Evolutionary conservation across 495 filamentous ascomycete genomes (phyloP), one percentile per base, ranked within the genome.

Genomic region (Lasiosphaeria miniovina): DNA sequence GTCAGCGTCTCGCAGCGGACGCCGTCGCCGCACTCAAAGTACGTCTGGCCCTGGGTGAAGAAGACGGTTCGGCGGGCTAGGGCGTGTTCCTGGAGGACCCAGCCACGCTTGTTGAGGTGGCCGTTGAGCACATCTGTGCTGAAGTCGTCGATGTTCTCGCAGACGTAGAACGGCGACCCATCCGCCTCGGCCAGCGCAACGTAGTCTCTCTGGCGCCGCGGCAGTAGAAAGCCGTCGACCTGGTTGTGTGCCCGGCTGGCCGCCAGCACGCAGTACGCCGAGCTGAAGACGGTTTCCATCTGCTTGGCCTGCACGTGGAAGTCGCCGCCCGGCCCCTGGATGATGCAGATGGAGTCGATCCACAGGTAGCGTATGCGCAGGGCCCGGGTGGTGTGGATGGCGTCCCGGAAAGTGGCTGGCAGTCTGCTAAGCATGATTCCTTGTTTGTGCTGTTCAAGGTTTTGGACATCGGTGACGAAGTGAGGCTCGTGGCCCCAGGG

Each of bases 1-100:
- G 68, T 56, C 9, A 71, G 24, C 0, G 70, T 71, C 49, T 77
- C 74, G 56, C 75, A 77, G 4, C 66, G 61, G 5, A 74, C 65
- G 0, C 73, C 74, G 12, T 59, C 55, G 0, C 74, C 74, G 60
- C 76, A 79, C 51, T 78, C 74, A 65, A 64, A 76, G 52, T 76
- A 78, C 1, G 65, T 66, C 49, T 77, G 72, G 7, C 43, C 67
- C 12, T 56, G 58, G 0, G 71, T 72, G 58, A 77, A 78, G 60
- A 71, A 61, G 24, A 79, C 74, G 6, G 73, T 73, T 15, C 76
- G 57, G 6, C 70, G 66, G 1, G 76, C 65, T n/a, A 79, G 55
- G 0, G 62, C 73, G 4, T 68, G 58, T 60, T 79, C 76, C 51
- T 78, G 74, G n/a, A 77, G 49, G 0, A 77, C 71, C 76, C 75